Evolutionary conservation across 352 stramenopile genomes (phyloP), one percentile per base, ranked within the genome.

Genomic region (Sclerospora graminicola): DNA sequence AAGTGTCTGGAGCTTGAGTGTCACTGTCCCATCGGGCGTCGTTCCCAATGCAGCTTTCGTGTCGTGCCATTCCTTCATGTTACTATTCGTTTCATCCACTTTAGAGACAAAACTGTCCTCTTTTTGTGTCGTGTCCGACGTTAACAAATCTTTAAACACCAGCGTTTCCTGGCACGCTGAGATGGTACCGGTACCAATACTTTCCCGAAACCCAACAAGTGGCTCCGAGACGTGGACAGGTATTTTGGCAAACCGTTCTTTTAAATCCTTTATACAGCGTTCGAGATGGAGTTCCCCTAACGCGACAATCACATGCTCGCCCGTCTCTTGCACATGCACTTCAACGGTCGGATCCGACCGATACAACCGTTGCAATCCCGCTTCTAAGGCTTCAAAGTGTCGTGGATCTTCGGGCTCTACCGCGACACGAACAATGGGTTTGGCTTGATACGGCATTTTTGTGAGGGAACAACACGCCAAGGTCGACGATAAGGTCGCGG

Each of bases 321-420:
- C 89, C 4, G 75, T 92, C 39, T 92, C 75, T 51, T 91, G 78
- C 0, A 95, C 78, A 14, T 88, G 79, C 6, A 96, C 86, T 61
- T 97, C 89, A n/a, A 95, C 89, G 0, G 84, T 95, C 14, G 89
- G 82, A 41, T 97, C 89, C 1, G 83, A 92, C 18, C 89, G 83
- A 56, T 96, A 96, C 6, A 97, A 53, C n/a, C 83, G 79, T 48
- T 88, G 82, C 1, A 97, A 65, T 29, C 89, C 89, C 16, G 68
- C 64, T 45, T 96, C 81, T 4, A 97, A 54, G 11, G 73, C 71
- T 5, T 64, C 62, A 64, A 96, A 91, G 43, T 97, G 60, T 18
- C 76, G 67, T 14, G 88, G 84, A 27, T 95, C 78, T 40, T 87
- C 64, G 0, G 86, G 82, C 41, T 97, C 85, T 13, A 97, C 79